These are phyloP conservation scores for Calonectria ilicicola DNA, from an alignment of 2,329 filamentous ascomycete species.

Conservation along the genomic window DNA sequence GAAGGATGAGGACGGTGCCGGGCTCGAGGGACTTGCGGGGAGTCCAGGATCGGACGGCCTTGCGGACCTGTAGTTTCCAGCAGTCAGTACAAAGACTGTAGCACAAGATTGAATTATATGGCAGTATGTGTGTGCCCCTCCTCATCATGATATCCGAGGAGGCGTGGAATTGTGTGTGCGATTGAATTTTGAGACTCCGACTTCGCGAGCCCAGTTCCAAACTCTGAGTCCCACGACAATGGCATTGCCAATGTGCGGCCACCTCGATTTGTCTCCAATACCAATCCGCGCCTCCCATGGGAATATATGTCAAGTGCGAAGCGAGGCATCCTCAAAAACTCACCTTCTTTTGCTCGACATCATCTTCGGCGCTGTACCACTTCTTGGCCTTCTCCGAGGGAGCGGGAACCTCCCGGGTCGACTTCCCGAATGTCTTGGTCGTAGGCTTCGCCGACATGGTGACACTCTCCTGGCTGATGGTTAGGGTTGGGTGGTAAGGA, in stretches of 20 bases:
- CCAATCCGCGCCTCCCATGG: constrained; percentile 17
- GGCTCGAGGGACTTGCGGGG: constrained; percentile 91
- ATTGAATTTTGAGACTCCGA: constrained; percentile 30
- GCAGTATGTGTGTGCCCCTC: constrained; percentile 17
- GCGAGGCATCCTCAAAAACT: constrained; percentile 59
- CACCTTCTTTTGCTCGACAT: constrained; percentile 92
- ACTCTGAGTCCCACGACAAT: constrained; percentile 19
- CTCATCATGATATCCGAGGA: constrained; percentile 28
- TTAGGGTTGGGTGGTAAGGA: constrained; percentile 50
- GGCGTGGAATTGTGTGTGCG: constrained; percentile 27
- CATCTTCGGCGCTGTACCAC: constrained; percentile 98
- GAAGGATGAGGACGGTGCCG: constrained; percentile 97
- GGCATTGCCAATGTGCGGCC: constrained; percentile 25
- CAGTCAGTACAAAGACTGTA: constrained; percentile 44
- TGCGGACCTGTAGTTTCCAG: constrained; percentile 80
- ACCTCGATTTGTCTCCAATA: constrained; percentile 25
- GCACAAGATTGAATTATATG: constrained; percentile 15
- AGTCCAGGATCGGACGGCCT: constrained; percentile 88
- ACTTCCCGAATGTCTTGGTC: constrained; percentile 98
- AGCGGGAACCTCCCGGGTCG: constrained; percentile 90
- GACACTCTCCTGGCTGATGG: constrained; percentile 61
- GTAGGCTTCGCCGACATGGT: constrained; percentile 81
- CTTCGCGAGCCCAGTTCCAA: constrained; percentile 30
- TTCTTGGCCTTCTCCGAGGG: constrained; percentile 94
- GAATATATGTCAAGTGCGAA: constrained; percentile 28